Percentiles rank a stretch among this genome's conserved stretches.
Evolutionary conservation across 768 basidiomycete genomes (phyloP).

Genomic region (Serpula lacrymans): DNA sequence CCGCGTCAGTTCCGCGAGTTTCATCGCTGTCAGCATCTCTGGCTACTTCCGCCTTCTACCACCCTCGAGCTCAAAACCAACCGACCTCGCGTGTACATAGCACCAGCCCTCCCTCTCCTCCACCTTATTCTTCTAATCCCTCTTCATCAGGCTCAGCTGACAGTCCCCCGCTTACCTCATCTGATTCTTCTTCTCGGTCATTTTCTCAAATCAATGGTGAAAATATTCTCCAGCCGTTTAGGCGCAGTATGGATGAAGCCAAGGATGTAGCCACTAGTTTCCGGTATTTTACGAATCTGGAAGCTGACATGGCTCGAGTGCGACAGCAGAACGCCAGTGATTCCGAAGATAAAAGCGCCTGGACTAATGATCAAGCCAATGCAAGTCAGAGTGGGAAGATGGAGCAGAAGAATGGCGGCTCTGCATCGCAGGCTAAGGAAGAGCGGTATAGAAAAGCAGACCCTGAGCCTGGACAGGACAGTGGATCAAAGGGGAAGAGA

Average conservation of each 20-base stretch:
- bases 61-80: conserved; percentile 35
- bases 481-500: conserved; percentile 50
- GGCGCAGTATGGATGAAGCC: conserved; percentile 45
- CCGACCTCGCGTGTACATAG: conserved; percentile 12
- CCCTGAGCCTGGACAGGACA: conserved; percentile 24
- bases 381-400: conserved; percentile 6
- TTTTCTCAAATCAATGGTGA: conserved; percentile 24
- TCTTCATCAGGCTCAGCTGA: conserved; percentile 26
- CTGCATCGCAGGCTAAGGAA: conserved; percentile 13
- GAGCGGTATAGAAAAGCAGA: conserved; percentile 20
- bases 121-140: conserved; percentile 33
- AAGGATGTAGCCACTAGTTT: conserved; percentile 46
- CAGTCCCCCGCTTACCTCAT: conserved; percentile 16
- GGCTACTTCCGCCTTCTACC: conserved; percentile 54
- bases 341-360: conserved; percentile 1
- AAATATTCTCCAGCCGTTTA: conserved; percentile 31
- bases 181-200: conserved; percentile 13
- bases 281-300: conserved; percentile 43
- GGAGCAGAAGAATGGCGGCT: conserved; percentile 9
- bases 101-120: conserved; percentile 25
- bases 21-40: conserved; percentile 75
- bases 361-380: conserved; percentile 6
- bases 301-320: conserved; percentile 33
- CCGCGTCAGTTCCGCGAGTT: conserved; percentile 37
- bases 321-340: conserved; percentile 14